A percentile compares a stretch with the other conserved stretches of the same genome.
Evolutionary conservation across 805 yeast species (phyloP).

Genomic region (Starmerella stigmatis): DNA sequence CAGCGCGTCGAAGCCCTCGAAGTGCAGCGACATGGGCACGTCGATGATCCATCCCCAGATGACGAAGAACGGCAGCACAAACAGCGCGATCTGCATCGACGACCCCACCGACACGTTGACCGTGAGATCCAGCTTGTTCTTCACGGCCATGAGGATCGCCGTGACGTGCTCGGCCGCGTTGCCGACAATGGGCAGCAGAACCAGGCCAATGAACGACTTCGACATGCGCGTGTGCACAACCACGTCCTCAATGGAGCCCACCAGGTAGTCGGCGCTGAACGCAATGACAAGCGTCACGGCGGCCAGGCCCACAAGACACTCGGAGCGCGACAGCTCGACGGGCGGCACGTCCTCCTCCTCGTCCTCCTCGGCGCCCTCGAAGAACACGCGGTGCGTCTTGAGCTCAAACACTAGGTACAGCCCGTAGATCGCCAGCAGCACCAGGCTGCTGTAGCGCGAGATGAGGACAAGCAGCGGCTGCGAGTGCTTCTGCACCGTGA

Average conservation of each 20-base stretch:
- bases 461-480: constrained; percentile 50
- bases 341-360: constrained; percentile 28
- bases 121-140: constrained; percentile 95
- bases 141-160: constrained; percentile 81
- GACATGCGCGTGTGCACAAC: constrained; percentile 78
- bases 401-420: constrained; percentile 80
- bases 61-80: constrained; percentile 95
- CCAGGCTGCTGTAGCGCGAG: constrained; percentile 80
- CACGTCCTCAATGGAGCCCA: constrained; percentile 82
- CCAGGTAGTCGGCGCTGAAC: constrained; percentile 84
- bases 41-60: constrained; percentile 82
- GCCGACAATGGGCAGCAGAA: constrained; percentile 92
- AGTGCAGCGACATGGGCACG: constrained; percentile 85
- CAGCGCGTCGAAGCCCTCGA: constrained; percentile 87
- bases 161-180: constrained; percentile 99
- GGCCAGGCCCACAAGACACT: constrained; percentile 46
- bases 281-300: constrained; percentile 70
- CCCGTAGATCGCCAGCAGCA: constrained; percentile 64
- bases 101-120: constrained; percentile 95
- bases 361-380: constrained; percentile 44
- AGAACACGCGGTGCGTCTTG: constrained; percentile 71
- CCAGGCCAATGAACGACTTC: constrained; percentile 88
- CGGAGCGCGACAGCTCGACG: constrained; percentile 41
- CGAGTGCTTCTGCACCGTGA: constrained; percentile 40
- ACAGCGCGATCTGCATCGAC: constrained; percentile 86